Evolutionary conservation across 495 filamentous ascomycete species (phyloP).

Genomic region (Aspergillus haitiensis): DNA sequence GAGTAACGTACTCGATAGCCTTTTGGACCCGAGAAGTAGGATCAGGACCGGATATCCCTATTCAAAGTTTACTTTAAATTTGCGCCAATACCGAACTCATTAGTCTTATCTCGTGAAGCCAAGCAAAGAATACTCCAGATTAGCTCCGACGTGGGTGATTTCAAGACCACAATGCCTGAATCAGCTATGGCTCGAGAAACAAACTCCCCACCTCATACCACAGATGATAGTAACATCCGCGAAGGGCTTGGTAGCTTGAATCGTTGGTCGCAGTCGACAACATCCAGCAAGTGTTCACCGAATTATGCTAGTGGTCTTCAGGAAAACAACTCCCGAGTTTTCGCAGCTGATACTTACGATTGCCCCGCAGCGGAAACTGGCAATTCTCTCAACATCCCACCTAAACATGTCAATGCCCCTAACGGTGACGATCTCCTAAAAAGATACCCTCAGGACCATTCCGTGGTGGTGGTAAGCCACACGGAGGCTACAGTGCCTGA

Average conservation of each 20-base stretch:
- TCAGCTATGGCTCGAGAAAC: slow-evolving; percentile 21
- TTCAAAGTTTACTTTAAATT: no score
- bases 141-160: no score
- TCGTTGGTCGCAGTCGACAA: slow-evolving; percentile 78
- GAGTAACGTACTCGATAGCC: no score
- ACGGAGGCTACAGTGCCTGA: not conserved
- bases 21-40: no score
- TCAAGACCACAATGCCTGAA: slow-evolving; percentile 7
- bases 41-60: no score
- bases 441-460: slow-evolving; percentile 9
- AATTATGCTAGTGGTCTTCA: slow-evolving; percentile 35
- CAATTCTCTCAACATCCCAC: slow-evolving; percentile 17
- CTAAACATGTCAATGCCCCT: slow-evolving; percentile 17
- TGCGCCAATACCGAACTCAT: no score
- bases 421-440: slow-evolving; percentile 15
- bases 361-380: slow-evolving; percentile 22
- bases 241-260: slow-evolving; percentile 74
- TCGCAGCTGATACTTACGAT: slow-evolving; percentile 43
- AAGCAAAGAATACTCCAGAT: no score
- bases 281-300: slow-evolving; percentile 64
- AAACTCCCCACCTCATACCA: slow-evolving; percentile 16
- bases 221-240: slow-evolving; percentile 45
- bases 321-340: slow-evolving; percentile 55
- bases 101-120: no score
- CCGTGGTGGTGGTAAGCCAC: not conserved